Conservation (phyloP, 148 eudicot species). For the Beta vulgaris region DNA sequence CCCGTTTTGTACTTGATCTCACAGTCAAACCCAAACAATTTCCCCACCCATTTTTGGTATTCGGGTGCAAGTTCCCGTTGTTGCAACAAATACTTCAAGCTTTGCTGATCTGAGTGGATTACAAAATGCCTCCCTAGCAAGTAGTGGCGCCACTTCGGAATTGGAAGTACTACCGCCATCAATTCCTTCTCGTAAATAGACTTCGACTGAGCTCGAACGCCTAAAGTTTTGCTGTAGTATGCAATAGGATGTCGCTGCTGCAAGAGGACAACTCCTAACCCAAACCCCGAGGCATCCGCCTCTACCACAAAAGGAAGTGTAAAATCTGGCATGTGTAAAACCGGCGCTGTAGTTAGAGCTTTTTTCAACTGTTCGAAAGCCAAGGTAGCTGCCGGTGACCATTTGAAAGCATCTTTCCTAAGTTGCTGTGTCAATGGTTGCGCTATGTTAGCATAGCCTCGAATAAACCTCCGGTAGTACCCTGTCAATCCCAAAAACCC, state of each 20-base stretch:
- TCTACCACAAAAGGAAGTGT: not conserved
- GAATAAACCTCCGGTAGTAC: not conserved
- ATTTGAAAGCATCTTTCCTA: not conserved
- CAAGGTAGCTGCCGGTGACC: not conserved
- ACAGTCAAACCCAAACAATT: not conserved
- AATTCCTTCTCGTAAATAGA: too few species aligned
- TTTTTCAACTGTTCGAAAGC: not conserved
- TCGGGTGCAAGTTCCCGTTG: not conserved
- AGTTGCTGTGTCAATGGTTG: not conserved
- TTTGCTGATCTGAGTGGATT: conserved; percentile 4
- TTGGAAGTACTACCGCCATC: too few species aligned
- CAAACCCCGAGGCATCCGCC: not conserved
- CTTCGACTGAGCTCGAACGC: too few species aligned
- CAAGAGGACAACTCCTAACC: not conserved
- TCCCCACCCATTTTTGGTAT: not conserved
- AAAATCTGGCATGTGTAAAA: not conserved
- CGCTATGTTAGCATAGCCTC: not conserved
- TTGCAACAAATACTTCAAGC: not conserved
- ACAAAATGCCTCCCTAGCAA: conserved; percentile 4
- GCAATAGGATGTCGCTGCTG: not conserved
- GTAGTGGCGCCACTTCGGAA: not conserved
- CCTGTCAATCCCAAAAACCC: conserved; percentile 2
- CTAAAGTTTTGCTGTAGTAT: too few species aligned
- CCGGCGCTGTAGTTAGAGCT: not conserved
- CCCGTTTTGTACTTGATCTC: not conserved